Conservation (phyloP, 2,329 filamentous ascomycete genomes). For the Exophiala sideris region DNA sequence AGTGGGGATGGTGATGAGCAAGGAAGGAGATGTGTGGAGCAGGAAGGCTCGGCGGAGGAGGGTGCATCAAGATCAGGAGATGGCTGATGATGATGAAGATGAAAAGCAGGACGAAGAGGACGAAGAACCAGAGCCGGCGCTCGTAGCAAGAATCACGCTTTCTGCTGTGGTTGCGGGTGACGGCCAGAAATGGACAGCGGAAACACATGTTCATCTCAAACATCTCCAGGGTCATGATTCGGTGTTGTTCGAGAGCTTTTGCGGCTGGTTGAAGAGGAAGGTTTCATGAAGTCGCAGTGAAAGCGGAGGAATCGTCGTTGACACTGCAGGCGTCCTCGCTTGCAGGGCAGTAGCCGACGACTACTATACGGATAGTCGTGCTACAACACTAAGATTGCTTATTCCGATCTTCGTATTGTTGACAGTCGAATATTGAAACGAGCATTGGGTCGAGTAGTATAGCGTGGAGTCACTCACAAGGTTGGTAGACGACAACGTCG, state of each 20-base stretch:
- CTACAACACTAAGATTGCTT: too few species aligned
- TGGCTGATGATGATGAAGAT: slow-evolving; percentile 23
- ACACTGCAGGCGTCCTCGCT: too few species aligned
- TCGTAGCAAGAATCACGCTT: slow-evolving; percentile 13
- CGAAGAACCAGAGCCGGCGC: slow-evolving; percentile 10
- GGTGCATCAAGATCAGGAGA: slow-evolving; percentile 37
- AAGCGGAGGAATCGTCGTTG: too few species aligned
- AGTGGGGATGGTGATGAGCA: slow-evolving; percentile 60
- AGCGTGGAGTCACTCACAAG: too few species aligned
- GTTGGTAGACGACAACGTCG: too few species aligned
- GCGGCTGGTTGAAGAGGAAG: slow-evolving; percentile 68
- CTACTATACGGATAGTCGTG: too few species aligned
- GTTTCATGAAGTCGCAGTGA: slow-evolving; percentile 14
- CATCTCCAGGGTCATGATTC: slow-evolving; percentile 75
- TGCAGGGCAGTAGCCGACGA: too few species aligned
- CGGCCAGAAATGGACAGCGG: slow-evolving; percentile 25
- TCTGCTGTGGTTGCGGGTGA: not conserved
- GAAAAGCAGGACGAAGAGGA: slow-evolving; percentile 9
- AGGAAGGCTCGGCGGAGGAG: slow-evolving; percentile 65
- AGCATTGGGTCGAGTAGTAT: too few species aligned
- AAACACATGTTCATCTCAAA: slow-evolving; percentile 53
- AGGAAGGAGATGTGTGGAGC: slow-evolving; percentile 71
- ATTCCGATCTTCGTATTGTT: too few species aligned
- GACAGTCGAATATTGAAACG: too few species aligned
- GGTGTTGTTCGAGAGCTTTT: slow-evolving; percentile 80